Conservation (phyloP, 768 basidiomycete species). For the Panellus pusillus region DNA sequence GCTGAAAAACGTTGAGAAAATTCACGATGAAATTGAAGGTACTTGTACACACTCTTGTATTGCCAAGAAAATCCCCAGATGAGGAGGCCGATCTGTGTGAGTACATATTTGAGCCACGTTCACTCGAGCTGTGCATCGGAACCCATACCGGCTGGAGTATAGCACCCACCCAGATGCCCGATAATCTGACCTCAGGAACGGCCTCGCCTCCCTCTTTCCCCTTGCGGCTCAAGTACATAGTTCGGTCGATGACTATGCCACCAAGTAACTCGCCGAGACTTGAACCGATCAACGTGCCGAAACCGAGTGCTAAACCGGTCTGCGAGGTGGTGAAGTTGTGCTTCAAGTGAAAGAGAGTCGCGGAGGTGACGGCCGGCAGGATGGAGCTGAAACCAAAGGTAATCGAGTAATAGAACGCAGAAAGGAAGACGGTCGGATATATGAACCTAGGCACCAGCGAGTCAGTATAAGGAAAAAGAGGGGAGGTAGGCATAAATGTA, state of each 20-base stretch:
- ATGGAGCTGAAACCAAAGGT: conserved; percentile 16
- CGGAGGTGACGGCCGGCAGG: conserved; percentile 22
- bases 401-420: conserved; percentile 20
- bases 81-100: conserved; percentile 15
- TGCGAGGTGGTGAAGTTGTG: conserved; percentile 18
- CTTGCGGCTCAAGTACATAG: conserved; percentile 17
- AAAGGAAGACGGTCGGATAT: conserved; percentile 17
- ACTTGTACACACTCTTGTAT: conserved; percentile 10
- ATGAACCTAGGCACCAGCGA: conserved; percentile 2
- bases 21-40: not conserved
- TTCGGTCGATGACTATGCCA: conserved; percentile 20
- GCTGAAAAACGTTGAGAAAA: conserved; percentile 2
- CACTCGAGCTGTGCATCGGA: not conserved
- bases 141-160: conserved; percentile 17
- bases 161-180: conserved; percentile 19
- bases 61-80: conserved; percentile 23
- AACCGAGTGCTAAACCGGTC: conserved; percentile 19
- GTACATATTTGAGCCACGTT: not conserved
- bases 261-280: conserved; percentile 20
- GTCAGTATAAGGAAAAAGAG: not conserved
- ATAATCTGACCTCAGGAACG: conserved; percentile 18
- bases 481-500: not conserved
- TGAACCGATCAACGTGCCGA: conserved; percentile 18
- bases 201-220: conserved; percentile 1
- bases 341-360: conserved; percentile 18